These are phyloP conservation scores for Craspedostauros australis DNA, from an alignment of 108 stramenopile species.

Conservation along the genomic window DNA sequence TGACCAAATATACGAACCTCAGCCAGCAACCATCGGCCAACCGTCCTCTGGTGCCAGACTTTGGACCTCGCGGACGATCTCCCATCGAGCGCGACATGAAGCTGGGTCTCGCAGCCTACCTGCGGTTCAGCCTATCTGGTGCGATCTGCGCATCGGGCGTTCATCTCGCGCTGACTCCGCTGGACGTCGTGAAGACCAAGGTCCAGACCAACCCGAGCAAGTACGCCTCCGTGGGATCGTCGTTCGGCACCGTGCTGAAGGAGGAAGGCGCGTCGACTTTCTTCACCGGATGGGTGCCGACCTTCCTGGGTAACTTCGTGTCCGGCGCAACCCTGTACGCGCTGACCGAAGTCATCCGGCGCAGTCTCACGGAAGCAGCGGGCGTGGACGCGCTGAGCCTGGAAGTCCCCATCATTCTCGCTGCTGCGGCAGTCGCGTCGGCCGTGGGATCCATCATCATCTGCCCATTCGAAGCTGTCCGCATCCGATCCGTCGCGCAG, in stretches of 20 bases:
- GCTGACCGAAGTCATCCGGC: conserved; percentile 51
- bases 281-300: conserved; percentile 62
- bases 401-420: conserved; percentile 30
- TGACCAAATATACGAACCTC: conserved; percentile 16
- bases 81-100: conserved; percentile 55
- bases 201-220: conserved; percentile 43
- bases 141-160: conserved; percentile 51
- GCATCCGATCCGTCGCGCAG: conserved; percentile 61
- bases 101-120: conserved; percentile 29
- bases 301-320: conserved; percentile 50
- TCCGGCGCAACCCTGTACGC: conserved; percentile 41
- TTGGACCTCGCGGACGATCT: conserved; percentile 51
- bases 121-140: conserved; percentile 43
- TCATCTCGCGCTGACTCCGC: conserved; percentile 42
- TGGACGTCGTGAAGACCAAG: conserved; percentile 59
- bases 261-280: conserved; percentile 47
- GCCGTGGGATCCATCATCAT: conserved; percentile 43
- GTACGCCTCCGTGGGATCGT: conserved; percentile 24
- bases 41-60: conserved; percentile 46
- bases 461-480: conserved; percentile 64
- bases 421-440: conserved; percentile 11
- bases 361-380: conserved; percentile 25
- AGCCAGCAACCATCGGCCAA: not conserved
- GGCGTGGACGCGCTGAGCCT: conserved; percentile 12
- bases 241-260: conserved; percentile 39